Evolutionary conservation across 2,329 filamentous ascomycete species (phyloP), one percentile per base, ranked within the genome.

Genomic region (Botryosphaeria agaves): DNA sequence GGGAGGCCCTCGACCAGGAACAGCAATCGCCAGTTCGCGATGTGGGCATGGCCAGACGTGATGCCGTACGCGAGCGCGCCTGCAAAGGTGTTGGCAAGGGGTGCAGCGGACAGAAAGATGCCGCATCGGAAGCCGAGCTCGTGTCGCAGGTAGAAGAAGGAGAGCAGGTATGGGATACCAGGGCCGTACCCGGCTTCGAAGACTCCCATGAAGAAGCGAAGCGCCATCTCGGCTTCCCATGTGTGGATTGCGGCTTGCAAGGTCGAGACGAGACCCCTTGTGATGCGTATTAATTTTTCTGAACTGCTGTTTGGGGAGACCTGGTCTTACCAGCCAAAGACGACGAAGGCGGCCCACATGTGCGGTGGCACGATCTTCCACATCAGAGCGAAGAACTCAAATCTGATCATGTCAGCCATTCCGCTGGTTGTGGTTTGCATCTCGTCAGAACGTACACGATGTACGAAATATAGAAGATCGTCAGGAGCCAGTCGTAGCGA

Each of bases 41-140:
- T 49, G 11, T 56, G 46, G 2, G 60, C 56, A 40, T 65, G 58
- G 8, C 72, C 69, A 17, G 67, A 66, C 6, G 71, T 72, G 44
- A 80, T 76, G 4, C 64, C 69, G 34, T 72, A 76, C 1, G 72
- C 72, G 6, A 64, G 45, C 3, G 70, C 72, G 2, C 74, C 74
- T 0, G 82, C 80, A 46, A 91, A 85, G 2, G 74, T 76, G 25
- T 81, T 89, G 2, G 83, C 82, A 3, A 92, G 63, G 1, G 75
- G 73, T 0, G 73, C 72, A 3, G 55, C 55, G 7, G 46, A 45
- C 15, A 59, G 36, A 37, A 72, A 74, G 14, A 73, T 44, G 2
- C 67, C 69, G 30, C 61, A 62, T 3, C 69, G 54, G 18, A 71
- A 52, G 18, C 69, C 69, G 8, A 72, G 49, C 38, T 68, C 65